These are phyloP conservation scores for Ramichloridium luteum DNA, from an alignment of 2,329 filamentous ascomycete genomes.

Conservation along the genomic window DNA sequence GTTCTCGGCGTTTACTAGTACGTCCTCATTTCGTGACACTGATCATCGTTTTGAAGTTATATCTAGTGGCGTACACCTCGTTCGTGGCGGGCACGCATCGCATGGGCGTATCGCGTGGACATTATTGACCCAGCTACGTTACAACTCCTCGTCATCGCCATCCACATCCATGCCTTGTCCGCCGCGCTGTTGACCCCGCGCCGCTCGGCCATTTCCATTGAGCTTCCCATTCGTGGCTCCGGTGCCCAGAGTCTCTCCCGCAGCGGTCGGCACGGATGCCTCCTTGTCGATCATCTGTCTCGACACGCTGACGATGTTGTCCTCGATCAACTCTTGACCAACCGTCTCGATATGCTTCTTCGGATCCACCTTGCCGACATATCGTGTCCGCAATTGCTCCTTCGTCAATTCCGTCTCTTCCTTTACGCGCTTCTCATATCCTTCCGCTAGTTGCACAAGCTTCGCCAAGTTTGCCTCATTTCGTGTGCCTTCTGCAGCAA, in stretches of 20 bases:
- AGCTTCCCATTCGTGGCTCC: constrained; percentile 6
- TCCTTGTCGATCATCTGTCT: constrained; percentile 99
- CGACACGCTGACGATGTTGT: constrained; percentile 98
- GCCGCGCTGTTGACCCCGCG: constrained; percentile 3
- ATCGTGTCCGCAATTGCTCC: constrained; percentile 96
- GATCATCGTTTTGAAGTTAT: too few species aligned
- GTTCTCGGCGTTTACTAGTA: too few species aligned
- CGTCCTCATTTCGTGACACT: too few species aligned
- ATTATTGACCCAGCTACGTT: too few species aligned
- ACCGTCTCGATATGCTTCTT: constrained; percentile 99
- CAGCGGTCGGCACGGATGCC: constrained; percentile 73
- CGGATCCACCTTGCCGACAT: constrained; percentile 95
- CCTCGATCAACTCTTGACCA: constrained; percentile 91
- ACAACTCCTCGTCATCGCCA: constrained; percentile 9
- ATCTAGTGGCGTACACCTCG: too few species aligned
- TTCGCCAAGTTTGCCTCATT: constrained; percentile 83
- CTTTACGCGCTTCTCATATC: constrained; percentile 97
- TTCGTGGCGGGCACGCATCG: too few species aligned
- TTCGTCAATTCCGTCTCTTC: constrained; percentile 96
- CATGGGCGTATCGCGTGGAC: too few species aligned
- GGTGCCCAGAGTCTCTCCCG: constrained; percentile 30
- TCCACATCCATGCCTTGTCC: constrained; percentile 18
- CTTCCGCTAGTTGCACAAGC: constrained; percentile 79
- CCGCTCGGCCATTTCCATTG: constrained; percentile 6
- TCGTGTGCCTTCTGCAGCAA: constrained; percentile 67